phyloP scores from a whole-genome alignment of 805 yeast genomes.

The Metschnikowia rubicola region DNA sequence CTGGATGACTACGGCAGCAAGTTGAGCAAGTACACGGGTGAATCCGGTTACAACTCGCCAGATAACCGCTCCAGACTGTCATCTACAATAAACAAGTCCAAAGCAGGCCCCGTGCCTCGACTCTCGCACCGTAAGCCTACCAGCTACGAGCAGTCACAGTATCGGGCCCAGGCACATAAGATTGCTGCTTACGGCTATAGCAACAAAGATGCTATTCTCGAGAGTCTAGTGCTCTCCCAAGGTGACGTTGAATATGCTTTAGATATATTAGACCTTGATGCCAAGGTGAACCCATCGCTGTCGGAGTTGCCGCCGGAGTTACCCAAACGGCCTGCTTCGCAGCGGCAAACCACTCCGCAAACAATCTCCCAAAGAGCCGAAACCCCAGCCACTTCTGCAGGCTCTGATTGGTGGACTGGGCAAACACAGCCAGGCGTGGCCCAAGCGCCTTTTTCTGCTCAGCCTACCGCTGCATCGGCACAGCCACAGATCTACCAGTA shows the following conservation, averaged over 20 bases:
- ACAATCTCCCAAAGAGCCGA: constrained; percentile 11
- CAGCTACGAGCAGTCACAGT: constrained; percentile 50
- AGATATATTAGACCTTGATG: constrained; percentile 48
- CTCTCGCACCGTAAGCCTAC: constrained; percentile 52
- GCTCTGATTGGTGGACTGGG: constrained; percentile 33
- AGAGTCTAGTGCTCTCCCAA: constrained; percentile 55
- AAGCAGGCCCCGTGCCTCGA: constrained; percentile 27
- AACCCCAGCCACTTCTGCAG: constrained; percentile 21
- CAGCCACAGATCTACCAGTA: constrained; percentile 59
- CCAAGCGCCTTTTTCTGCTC: constrained; percentile 8
- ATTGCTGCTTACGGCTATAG: constrained; percentile 50
- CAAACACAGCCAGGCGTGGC: constrained; percentile 1
- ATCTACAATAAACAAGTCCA: not conserved
- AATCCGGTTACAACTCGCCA: constrained; percentile 7
- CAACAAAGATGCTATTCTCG: constrained; percentile 56
- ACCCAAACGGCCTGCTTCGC: constrained; percentile 35
- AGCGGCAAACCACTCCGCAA: constrained; percentile 1
- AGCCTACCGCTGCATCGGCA: not conserved
- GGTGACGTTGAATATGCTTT: constrained; percentile 63
- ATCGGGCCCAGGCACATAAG: constrained; percentile 43
- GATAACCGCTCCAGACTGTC: constrained; percentile 16
- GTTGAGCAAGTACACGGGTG: constrained; percentile 21
- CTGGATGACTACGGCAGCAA: constrained; percentile 10
- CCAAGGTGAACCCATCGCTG: constrained; percentile 29
- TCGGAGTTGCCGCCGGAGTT: constrained; percentile 48